A percentile compares a stretch with the other conserved stretches of the same genome.
These are phyloP conservation scores for Acer campestre DNA, from an alignment of 345 rosid species.

Conservation along the genomic window DNA sequence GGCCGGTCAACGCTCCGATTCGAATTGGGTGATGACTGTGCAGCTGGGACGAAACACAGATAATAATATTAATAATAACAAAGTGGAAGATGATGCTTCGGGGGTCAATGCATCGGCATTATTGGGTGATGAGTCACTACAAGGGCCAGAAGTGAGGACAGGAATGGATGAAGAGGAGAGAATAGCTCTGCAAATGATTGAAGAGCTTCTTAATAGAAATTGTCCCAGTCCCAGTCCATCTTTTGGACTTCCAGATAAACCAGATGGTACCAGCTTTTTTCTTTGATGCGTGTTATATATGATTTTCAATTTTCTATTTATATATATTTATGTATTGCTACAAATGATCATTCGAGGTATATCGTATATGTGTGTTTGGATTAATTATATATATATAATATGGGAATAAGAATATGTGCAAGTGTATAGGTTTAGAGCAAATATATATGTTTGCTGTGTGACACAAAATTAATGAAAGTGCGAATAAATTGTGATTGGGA, in stretches of 20 bases:
- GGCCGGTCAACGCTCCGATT: slow-evolving; percentile 51
- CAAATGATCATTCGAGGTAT: neutral
- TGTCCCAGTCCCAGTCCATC: slow-evolving; percentile 30
- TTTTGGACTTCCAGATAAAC: slow-evolving; percentile 2
- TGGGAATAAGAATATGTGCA: neutral
- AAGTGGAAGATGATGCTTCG: neutral
- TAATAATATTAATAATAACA: neutral
- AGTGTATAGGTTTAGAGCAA: neutral
- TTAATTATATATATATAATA: neutral
- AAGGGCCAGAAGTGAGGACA: slow-evolving; percentile 1
- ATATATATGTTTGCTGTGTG: neutral
- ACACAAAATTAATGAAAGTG: neutral
- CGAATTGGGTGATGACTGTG: slow-evolving; percentile 65
- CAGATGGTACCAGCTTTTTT: neutral
- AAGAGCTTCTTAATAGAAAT: slow-evolving; percentile 82
- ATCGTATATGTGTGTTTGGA: neutral
- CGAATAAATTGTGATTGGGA: neutral
- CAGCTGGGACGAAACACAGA: slow-evolving; percentile 35
- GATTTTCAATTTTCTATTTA: slow-evolving; percentile 3
- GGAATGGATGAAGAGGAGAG: slow-evolving; percentile 54
- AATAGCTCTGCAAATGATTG: slow-evolving; percentile 90
- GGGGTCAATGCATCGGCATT: slow-evolving; percentile 3
- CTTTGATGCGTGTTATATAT: neutral
- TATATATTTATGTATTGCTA: neutral
- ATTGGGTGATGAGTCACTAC: neutral